Percentiles rank a stretch among this genome's conserved stretches.
Evolutionary conservation across 805 yeast species (phyloP).

Genomic region (Cyberlindnera petersonii): DNA sequence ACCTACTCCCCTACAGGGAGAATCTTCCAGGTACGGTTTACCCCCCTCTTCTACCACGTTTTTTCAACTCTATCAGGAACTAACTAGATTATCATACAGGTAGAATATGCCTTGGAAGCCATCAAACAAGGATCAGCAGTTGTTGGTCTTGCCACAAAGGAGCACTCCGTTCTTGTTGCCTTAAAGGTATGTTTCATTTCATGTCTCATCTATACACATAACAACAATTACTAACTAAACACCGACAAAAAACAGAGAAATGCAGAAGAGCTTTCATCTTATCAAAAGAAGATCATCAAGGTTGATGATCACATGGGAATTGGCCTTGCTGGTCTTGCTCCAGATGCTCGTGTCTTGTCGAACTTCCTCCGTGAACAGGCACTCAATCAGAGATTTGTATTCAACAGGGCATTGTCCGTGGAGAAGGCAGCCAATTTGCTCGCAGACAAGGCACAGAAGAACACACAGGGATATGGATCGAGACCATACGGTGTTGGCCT

Average conservation of each 20-base stretch:
- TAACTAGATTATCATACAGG: constrained; percentile 23
- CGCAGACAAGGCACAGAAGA: constrained; percentile 95
- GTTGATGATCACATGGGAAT: constrained; percentile 93
- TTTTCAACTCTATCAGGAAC: background rate
- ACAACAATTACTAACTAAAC: constrained; percentile 10
- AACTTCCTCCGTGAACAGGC: constrained; percentile 89
- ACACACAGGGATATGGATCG: constrained; percentile 93
- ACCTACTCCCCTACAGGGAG: constrained; percentile 96
- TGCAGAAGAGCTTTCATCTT: constrained; percentile 96
- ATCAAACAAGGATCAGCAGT: constrained; percentile 98
- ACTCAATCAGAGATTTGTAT: constrained; percentile 79
- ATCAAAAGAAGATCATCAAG: constrained; percentile 88
- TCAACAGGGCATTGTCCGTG: constrained; percentile 78
- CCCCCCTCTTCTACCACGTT: constrained; percentile 9
- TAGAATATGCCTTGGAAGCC: constrained; percentile 88
- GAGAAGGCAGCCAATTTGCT: constrained; percentile 78
- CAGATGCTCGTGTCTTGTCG: constrained; percentile 93
- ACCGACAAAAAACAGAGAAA: constrained; percentile 54
- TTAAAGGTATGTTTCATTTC: constrained; percentile 46
- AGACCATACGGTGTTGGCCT: constrained; percentile 99
- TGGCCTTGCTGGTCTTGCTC: constrained; percentile 96
- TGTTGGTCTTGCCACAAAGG: constrained; percentile 84
- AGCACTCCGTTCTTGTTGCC: constrained; percentile 88
- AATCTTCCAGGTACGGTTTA: constrained; percentile 59
- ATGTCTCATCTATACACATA: background rate